Conservation (phyloP, 805 yeast species). For the Yarrowia bubula region DNA sequence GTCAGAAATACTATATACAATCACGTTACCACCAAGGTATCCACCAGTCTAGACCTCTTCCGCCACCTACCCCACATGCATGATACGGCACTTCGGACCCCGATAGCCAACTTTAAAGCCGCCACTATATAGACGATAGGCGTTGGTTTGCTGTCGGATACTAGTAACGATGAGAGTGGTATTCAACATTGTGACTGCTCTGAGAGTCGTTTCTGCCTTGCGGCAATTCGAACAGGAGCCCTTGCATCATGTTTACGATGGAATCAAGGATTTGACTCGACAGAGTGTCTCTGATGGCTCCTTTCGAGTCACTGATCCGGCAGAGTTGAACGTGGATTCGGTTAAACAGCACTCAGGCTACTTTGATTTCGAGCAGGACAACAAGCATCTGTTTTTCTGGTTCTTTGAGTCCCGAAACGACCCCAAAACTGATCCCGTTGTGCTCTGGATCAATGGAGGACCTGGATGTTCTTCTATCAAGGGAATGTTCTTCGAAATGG, state of each 20-base stretch:
- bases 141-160: background rate
- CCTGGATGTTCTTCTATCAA: conserved; percentile 94
- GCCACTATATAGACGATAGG: background rate
- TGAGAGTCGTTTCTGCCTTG: conserved; percentile 3
- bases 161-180: conserved; percentile 15
- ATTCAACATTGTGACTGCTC: background rate
- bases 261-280: conserved; percentile 14
- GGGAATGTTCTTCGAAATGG: conserved; percentile 87
- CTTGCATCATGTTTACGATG: background rate
- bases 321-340: conserved; percentile 63
- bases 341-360: conserved; percentile 75
- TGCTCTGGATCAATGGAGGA: conserved; percentile 93
- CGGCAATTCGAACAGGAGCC: conserved; percentile 17
- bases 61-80: background rate
- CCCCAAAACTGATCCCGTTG: conserved; percentile 80
- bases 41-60: background rate
- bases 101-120: background rate
- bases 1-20: too few species aligned
- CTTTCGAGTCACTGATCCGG: conserved; percentile 62
- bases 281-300: conserved; percentile 41
- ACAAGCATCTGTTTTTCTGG: conserved; percentile 90
- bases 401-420: conserved; percentile 87
- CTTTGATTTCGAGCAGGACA: conserved; percentile 68
- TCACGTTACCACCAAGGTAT: background rate
- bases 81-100: conserved; percentile 25